A percentile compares a stretch with the other conserved stretches of the same genome.
These are phyloP conservation scores for Coemansia sp. DNA, from an alignment of 192 early-diverging fungal species.

Conservation along the genomic window DNA sequence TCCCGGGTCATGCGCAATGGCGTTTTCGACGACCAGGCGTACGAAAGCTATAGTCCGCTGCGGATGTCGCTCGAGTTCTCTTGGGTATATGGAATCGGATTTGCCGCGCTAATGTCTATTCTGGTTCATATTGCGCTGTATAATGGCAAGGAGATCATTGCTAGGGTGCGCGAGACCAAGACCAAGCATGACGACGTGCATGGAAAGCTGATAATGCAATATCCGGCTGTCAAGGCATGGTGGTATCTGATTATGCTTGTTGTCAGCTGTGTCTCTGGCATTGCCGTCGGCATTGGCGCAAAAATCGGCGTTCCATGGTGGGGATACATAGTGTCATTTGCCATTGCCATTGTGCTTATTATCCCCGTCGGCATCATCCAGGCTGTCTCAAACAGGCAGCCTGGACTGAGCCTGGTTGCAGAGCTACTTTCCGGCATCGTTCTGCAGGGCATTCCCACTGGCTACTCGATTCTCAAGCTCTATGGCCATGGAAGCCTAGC, in stretches of 20 bases:
- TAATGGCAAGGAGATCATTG: slow-evolving; percentile 67
- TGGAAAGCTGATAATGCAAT: slow-evolving; percentile 66
- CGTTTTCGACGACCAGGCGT: slow-evolving; percentile 56
- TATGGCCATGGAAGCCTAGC: slow-evolving; percentile 70
- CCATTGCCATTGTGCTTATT: slow-evolving; percentile 61
- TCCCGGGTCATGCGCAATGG: slow-evolving; percentile 56
- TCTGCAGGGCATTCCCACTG: slow-evolving; percentile 73
- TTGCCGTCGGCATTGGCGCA: slow-evolving; percentile 56
- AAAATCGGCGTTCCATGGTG: slow-evolving; percentile 79
- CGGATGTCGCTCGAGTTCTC: slow-evolving; percentile 69
- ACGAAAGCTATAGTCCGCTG: slow-evolving; percentile 62
- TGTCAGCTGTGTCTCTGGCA: slow-evolving; percentile 51
- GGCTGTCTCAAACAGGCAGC: slow-evolving; percentile 73
- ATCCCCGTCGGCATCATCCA: slow-evolving; percentile 81
- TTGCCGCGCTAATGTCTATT: slow-evolving; percentile 68
- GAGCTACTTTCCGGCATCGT: slow-evolving; percentile 82
- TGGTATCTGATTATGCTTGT: slow-evolving; percentile 68
- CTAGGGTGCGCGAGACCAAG: slow-evolving; percentile 61
- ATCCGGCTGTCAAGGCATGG: slow-evolving; percentile 70
- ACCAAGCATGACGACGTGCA: slow-evolving; percentile 69
- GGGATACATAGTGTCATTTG: slow-evolving; percentile 67
- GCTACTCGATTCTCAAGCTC: slow-evolving; percentile 81
- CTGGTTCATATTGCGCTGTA: slow-evolving; percentile 65
- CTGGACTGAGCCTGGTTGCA: slow-evolving; percentile 76
- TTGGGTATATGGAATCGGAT: slow-evolving; percentile 65